Percentiles rank a stretch among this genome's conserved stretches.
These are phyloP conservation scores for Ascochyta viciae-villosae DNA, from an alignment of 2,329 filamentous ascomycete species.

Conservation along the genomic window DNA sequence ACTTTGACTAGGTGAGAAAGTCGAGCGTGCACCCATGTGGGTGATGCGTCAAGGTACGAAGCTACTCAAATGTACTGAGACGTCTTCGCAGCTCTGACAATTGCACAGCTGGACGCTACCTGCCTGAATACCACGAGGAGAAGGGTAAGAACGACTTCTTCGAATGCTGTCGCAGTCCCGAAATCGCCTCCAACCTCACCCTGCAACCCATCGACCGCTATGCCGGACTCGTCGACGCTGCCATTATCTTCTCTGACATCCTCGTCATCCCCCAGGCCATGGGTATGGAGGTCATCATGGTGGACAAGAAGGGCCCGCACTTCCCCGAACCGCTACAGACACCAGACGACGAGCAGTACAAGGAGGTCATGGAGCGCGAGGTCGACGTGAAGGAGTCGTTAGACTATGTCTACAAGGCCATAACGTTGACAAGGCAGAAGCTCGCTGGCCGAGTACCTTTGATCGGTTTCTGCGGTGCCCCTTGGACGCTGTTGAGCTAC, in stretches of 20 bases:
- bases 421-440: constrained; percentile 89
- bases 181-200: constrained; percentile 91
- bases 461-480: constrained; percentile 95
- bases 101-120: constrained; percentile 83
- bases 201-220: constrained; percentile 94
- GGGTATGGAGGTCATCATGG: constrained; percentile 98
- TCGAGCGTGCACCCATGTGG: constrained; percentile 95
- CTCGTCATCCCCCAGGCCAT: constrained; percentile 97
- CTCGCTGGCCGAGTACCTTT: constrained; percentile 86
- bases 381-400: constrained; percentile 88
- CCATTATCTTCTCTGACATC: constrained; percentile 99
- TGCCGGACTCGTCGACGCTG: constrained; percentile 87
- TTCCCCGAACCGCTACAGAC: constrained; percentile 84
- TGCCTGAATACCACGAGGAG: constrained; percentile 96
- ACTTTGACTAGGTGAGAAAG: constrained; percentile 72
- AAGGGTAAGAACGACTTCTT: constrained; percentile 95
- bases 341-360: constrained; percentile 84
- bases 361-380: constrained; percentile 73
- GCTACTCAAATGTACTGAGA: constrained; percentile 5
- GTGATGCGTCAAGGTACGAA: constrained; percentile 94
- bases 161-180: constrained; percentile 91
- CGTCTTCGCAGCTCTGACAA: constrained; percentile 19
- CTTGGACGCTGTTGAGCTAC: constrained; percentile 97
- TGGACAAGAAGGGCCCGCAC: constrained; percentile 94
- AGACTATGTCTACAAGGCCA: constrained; percentile 94